phyloP scores from a whole-genome alignment of 331 rosid genomes.

The Acacia pycnantha region DNA sequence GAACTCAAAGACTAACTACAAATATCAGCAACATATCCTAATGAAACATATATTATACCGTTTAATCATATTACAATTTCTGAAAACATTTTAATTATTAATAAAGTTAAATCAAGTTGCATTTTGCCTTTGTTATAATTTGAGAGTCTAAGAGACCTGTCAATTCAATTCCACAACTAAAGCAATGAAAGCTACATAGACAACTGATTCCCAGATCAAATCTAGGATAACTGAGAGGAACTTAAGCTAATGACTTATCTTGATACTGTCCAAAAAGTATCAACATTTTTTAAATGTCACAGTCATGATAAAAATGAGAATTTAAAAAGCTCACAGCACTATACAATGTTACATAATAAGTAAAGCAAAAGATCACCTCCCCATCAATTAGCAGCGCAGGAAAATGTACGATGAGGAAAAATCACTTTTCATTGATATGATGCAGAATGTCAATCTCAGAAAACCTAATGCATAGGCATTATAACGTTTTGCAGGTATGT shows the following conservation, averaged over 20 bases:
- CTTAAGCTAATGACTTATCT: not conserved
- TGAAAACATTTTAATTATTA: not conserved
- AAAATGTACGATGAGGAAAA: not conserved
- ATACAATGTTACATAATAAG: not conserved
- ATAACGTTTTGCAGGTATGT: not conserved
- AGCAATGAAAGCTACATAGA: not conserved
- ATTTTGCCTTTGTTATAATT: not conserved
- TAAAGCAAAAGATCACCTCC: not conserved
- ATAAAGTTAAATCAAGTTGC: not conserved
- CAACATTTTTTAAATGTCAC: not conserved
- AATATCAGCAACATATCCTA: not conserved
- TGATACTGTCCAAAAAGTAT: not conserved
- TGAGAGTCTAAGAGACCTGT: not conserved
- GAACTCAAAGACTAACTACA: not conserved
- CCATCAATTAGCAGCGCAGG: not conserved
- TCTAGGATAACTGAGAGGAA: not conserved
- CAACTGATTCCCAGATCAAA: not conserved
- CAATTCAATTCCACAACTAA: not conserved
- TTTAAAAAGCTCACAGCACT: not conserved
- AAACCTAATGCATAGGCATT: not conserved
- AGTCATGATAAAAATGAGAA: not conserved
- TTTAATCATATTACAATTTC: not conserved
- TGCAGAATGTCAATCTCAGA: not conserved
- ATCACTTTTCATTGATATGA: not conserved
- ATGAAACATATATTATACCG: not conserved